phyloP scores from a whole-genome alignment of 257 asterid species.

The Linderniella brevidens region DNA sequence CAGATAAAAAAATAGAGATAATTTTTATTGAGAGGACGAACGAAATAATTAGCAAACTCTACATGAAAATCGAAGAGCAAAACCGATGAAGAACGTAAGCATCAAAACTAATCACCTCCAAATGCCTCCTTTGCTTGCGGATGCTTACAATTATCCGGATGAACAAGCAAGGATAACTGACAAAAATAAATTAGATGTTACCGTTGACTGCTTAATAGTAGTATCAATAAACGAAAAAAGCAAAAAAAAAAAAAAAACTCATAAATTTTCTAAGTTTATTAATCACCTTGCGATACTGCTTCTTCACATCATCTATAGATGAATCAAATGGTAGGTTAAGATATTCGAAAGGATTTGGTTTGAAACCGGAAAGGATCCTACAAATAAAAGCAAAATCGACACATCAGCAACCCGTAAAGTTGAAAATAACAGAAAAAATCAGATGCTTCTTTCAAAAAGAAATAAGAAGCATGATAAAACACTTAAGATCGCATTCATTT shows the following conservation, averaged over 20 bases:
- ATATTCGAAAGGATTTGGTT: conserved; percentile 78
- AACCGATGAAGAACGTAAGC: too few relatives aligned
- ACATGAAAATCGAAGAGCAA: too few relatives aligned
- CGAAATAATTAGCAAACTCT: too few relatives aligned
- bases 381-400: conserved; percentile 12
- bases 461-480: too few relatives aligned
- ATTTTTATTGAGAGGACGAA: too few relatives aligned
- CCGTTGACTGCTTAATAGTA: conserved; percentile 5
- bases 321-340: conserved; percentile 77
- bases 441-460: too few relatives aligned
- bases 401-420: conserved; percentile 9
- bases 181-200: conserved; percentile 12
- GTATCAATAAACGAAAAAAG: too few relatives aligned
- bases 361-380: conserved; percentile 97
- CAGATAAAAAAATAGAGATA: too few relatives aligned
- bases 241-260: conserved; percentile 1
- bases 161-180: conserved; percentile 89
- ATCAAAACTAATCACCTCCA: conserved; percentile 33
- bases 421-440: neutral
- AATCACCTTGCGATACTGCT: conserved; percentile 84
- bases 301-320: conserved; percentile 55
- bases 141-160: conserved; percentile 96
- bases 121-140: conserved; percentile 97
- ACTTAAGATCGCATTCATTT: too few relatives aligned
- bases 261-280: neutral